Evolutionary conservation across 352 stramenopile genomes (phyloP), one percentile per base, ranked within the genome.

Genomic region (Pythium phragmitis): DNA sequence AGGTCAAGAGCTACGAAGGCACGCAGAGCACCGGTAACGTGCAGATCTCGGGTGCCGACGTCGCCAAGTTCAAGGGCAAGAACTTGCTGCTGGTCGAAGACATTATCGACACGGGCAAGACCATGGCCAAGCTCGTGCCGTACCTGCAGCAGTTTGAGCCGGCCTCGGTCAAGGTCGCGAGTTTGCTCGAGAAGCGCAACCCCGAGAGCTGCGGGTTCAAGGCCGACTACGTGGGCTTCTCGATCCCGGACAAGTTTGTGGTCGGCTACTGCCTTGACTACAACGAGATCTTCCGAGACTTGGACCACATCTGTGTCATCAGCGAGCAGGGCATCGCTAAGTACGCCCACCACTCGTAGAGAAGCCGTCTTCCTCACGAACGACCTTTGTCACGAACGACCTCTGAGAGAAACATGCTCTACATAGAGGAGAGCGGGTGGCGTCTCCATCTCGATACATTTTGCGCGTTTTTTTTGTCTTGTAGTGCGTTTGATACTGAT

Each of bases 31-130:
- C 87, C 26, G 95, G 95, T 63, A 92, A 96, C 55, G 88, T 98
- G 23, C 77, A 97, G 67, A 93, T 98, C 59, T 92, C 80, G 9
- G 89, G 88, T 23, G 85, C 82, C 7, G 89, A 97, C 63, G 67
- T 89, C 50, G 46, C 84, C 52, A 92, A 96, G 60, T 92, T 97
- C 67, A 83, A 88, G 65, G 89, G 80, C 51, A 95, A 93, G 67
- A 75, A 98, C 68, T 77, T 99, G 52, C 73, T 99, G 45, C 73
- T 99, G 8, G 89, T 99, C 7, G 97, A 99, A 75, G 97, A 99
- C 76, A 99, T 99, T 72, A 95, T 99, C 61, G 97, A 99, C 80
- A 98, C 97, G 54, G 96, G 96, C 73, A 91, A 85, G 39, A 98
- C 96, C 39, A 96, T 98, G 82, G 67, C 77, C 51, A 86, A 96